These are phyloP conservation scores for Adansonia digitata DNA, from an alignment of 345 rosid genomes.

Conservation along the genomic window DNA sequence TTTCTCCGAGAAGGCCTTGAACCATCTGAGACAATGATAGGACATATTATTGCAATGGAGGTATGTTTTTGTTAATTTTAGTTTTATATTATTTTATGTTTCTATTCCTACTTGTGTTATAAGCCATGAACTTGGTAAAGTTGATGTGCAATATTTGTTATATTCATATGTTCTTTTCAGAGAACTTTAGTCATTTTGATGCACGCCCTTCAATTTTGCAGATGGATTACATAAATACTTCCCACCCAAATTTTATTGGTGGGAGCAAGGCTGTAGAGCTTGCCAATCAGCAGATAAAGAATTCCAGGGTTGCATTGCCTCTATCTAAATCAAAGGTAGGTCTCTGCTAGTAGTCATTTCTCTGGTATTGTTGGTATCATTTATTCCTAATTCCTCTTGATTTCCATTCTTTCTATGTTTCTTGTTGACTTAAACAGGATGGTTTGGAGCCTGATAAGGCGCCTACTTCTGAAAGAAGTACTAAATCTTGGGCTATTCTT, in stretches of 20 bases:
- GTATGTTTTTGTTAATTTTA: conserved; percentile 25
- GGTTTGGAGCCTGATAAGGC: conserved; percentile 73
- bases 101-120: not conserved
- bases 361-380: conserved; percentile 4
- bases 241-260: conserved; percentile 87
- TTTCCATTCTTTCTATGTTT: conserved; percentile 12
- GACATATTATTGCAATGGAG: conserved; percentile 91
- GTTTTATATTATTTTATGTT: not conserved
- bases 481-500: conserved; percentile 70
- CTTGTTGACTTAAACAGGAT: conserved; percentile 41
- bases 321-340: conserved; percentile 60
- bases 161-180: not conserved
- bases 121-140: not conserved
- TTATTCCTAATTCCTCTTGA: not conserved
- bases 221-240: conserved; percentile 97
- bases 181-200: not conserved
- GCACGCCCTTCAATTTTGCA: conserved; percentile 28
- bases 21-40: conserved; percentile 90
- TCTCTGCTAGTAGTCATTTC: conserved; percentile 1
- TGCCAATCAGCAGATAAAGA: conserved; percentile 66
- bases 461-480: conserved; percentile 55
- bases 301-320: conserved; percentile 56
- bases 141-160: not conserved
- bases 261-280: conserved; percentile 88
- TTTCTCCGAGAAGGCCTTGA: conserved; percentile 87